These are phyloP conservation scores for Chamaenerion angustifolium DNA, from an alignment of 345 rosid genomes.

Conservation along the genomic window DNA sequence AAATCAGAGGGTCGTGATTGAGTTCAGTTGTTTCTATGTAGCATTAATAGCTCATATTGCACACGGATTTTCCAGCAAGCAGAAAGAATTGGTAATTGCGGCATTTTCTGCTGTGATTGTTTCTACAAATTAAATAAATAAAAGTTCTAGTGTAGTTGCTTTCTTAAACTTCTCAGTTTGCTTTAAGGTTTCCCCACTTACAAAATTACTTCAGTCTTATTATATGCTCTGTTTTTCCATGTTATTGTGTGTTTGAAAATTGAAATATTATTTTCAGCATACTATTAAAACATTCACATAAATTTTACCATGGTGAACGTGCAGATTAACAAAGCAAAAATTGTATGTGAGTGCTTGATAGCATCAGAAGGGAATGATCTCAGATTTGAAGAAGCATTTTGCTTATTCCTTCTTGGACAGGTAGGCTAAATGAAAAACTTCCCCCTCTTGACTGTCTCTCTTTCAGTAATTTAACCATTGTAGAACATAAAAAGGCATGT, in stretches of 20 bases:
- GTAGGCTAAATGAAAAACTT: slow-evolving; percentile 16
- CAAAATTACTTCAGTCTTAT: too few species aligned
- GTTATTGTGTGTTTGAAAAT: too few species aligned
- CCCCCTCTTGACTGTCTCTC: not conserved
- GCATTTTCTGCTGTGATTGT: slow-evolving; percentile 6
- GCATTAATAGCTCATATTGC: slow-evolving; percentile 77
- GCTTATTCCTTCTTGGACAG: slow-evolving; percentile 81
- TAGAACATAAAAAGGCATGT: not conserved
- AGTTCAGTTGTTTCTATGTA: slow-evolving; percentile 61
- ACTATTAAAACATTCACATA: too few species aligned
- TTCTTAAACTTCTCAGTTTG: too few species aligned
- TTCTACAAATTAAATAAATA: slow-evolving; percentile 1
- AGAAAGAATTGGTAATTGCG: slow-evolving; percentile 54
- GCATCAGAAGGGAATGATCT: slow-evolving; percentile 76
- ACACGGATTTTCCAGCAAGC: slow-evolving; percentile 73
- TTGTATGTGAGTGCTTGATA: slow-evolving; percentile 65
- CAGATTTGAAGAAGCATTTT: slow-evolving; percentile 78
- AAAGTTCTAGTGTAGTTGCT: too few species aligned
- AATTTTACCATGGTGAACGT: slow-evolving; percentile 11
- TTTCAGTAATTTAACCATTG: not conserved
- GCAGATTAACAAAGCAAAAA: slow-evolving; percentile 70
- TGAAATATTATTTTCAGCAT: too few species aligned
- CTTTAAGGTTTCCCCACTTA: too few species aligned
- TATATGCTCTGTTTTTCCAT: too few species aligned
- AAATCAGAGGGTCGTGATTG: slow-evolving; percentile 77